Evolutionary conservation across 176 grass and related monocot genomes (phyloP).

Genomic region (Eleusine coracana): DNA sequence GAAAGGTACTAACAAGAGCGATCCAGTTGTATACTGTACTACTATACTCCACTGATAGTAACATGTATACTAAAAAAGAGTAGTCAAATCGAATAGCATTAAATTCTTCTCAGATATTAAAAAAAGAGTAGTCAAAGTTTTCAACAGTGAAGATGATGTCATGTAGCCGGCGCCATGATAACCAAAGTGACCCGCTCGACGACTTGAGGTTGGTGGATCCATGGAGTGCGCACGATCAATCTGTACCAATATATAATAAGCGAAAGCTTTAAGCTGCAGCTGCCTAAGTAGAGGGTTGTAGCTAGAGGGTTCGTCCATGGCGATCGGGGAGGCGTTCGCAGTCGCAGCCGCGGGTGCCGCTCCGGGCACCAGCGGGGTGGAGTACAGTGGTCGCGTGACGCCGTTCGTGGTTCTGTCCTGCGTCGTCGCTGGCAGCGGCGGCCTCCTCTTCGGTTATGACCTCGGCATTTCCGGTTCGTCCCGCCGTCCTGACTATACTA

Average conservation of each 20-base stretch:
- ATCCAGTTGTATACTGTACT: no score
- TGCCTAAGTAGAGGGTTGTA: not conserved
- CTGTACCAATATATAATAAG: no score
- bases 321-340: constrained; percentile 17
- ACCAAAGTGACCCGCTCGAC: no score
- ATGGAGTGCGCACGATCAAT: no score
- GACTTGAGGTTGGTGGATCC: no score
- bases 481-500: not conserved
- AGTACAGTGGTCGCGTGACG: constrained; percentile 71
- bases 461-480: constrained; percentile 75
- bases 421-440: constrained; percentile 76
- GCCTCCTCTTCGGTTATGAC: constrained; percentile 95
- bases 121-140: not conserved
- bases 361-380: constrained; percentile 11
- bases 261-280: not conserved
- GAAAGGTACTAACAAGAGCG: no score
- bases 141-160: not conserved
- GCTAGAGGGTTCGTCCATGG: constrained; percentile 27
- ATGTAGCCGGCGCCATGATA: no score
- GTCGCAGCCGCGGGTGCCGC: constrained; percentile 28
- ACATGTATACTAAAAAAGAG: no score
- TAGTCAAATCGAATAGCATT: no score
- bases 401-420: constrained; percentile 74
- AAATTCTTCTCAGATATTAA: no score
- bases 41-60: no score